phyloP scores from a whole-genome alignment of 208 protist genomes.

The Angomonas desouzai region DNA sequence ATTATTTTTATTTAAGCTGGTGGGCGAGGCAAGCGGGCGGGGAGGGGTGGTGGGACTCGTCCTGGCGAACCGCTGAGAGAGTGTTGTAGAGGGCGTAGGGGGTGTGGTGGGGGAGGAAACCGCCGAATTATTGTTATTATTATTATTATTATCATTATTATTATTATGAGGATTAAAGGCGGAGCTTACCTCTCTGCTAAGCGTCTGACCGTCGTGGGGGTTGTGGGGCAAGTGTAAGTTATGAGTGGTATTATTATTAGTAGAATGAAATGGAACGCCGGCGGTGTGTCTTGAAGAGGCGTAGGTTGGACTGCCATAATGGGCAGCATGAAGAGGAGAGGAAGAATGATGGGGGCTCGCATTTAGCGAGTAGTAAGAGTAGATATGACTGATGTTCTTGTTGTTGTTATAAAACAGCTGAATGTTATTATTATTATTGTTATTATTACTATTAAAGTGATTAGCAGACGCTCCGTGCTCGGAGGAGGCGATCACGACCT shows the following conservation, averaged over 20 bases:
- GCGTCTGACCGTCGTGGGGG: neutral
- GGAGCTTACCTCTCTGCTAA: neutral
- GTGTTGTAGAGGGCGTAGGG: neutral
- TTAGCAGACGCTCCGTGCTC: neutral
- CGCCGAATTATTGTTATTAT: neutral
- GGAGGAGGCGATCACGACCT: neutral
- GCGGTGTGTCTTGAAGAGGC: no score
- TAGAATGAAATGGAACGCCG: no score
- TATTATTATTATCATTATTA: neutral
- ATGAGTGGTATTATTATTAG: no score
- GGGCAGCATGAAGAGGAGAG: neutral
- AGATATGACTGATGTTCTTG: neutral
- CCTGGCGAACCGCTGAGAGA: neutral
- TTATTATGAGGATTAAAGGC: neutral
- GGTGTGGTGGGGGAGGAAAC: neutral
- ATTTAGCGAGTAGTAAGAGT: neutral
- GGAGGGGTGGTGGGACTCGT: neutral
- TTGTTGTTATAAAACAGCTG: conserved; percentile 1
- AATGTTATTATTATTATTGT: conserved; percentile 9
- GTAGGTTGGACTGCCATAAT: no score
- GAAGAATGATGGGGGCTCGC: neutral
- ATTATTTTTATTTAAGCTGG: neutral
- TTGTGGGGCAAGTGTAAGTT: no score
- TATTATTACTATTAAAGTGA: neutral
- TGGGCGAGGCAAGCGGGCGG: neutral